Conservation (phyloP, 1,284 basidiomycete genomes). For the Tilletia walkeri region DNA sequence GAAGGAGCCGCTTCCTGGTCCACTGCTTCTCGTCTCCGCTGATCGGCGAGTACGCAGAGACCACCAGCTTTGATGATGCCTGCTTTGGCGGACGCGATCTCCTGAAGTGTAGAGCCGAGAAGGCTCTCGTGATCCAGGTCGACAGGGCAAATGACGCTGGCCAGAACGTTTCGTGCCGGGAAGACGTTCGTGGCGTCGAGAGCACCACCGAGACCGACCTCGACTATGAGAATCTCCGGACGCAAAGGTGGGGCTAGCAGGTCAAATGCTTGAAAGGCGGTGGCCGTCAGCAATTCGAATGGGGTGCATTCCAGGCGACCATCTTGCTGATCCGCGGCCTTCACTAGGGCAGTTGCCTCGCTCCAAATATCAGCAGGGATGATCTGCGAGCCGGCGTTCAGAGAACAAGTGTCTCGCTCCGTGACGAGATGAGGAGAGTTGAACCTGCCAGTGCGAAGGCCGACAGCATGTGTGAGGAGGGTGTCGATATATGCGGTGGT, state of each 20-base stretch:
- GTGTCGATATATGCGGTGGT: constrained; percentile 80
- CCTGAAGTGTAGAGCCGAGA: constrained; percentile 72
- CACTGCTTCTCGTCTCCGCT: constrained; percentile 19
- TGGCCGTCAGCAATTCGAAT: constrained; percentile 60
- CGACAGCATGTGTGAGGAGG: constrained; percentile 63
- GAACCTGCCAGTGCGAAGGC: constrained; percentile 73
- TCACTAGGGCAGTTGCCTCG: constrained; percentile 18
- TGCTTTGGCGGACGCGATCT: constrained; percentile 80
- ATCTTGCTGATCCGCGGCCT: constrained; percentile 22
- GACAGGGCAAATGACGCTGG: constrained; percentile 78
- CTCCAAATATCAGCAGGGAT: constrained; percentile 54
- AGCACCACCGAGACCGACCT: constrained; percentile 91
- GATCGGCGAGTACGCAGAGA: constrained; percentile 69
- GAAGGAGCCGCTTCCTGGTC: background rate
- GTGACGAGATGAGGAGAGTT: constrained; percentile 88
- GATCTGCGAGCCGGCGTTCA: constrained; percentile 63
- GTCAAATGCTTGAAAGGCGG: constrained; percentile 47
- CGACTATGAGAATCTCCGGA: constrained; percentile 80
- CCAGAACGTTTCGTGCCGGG: constrained; percentile 68
- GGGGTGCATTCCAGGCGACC: constrained; percentile 35
- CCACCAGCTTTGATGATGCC: constrained; percentile 71
- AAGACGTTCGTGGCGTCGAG: constrained; percentile 87
- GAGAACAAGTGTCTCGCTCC: constrained; percentile 72
- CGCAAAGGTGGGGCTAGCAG: constrained; percentile 47
- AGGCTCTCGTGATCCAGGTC: constrained; percentile 91